Conservation (phyloP, 2,329 filamentous ascomycete species). For the Leptographium galeiforme region DNA sequence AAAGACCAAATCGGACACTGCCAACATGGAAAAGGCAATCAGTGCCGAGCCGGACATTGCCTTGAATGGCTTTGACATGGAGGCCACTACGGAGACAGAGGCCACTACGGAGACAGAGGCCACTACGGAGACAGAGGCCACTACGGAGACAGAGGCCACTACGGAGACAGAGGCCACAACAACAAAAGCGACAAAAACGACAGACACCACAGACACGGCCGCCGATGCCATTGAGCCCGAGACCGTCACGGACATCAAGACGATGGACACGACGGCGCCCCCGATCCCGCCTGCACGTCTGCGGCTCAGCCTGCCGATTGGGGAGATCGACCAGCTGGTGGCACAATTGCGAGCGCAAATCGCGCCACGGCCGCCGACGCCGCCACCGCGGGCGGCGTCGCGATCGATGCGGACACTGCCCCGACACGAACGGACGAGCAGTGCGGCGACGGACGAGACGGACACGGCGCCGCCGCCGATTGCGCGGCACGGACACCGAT, state of each 20-base stretch:
- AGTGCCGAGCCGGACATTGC: no score
- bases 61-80: constrained; percentile 1
- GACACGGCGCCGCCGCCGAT: not conserved
- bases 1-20: no score
- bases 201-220: no score
- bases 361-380: constrained; percentile 15
- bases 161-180: no score
- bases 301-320: constrained; percentile 12
- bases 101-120: no score
- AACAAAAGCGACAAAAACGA: no score
- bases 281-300: not conserved
- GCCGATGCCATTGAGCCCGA: not conserved
- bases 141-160: no score
- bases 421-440: not conserved
- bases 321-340: constrained; percentile 17
- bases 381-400: constrained; percentile 15
- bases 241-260: constrained; percentile 2
- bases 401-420: not conserved
- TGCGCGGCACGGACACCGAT: not conserved
- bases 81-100: not conserved
- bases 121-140: no score
- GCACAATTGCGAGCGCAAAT: constrained; percentile 16
- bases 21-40: no score
- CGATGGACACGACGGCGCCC: not conserved
- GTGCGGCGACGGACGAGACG: not conserved